These are phyloP conservation scores for Penicillium glabrum DNA, from an alignment of 2,329 filamentous ascomycete genomes.

Conservation along the genomic window DNA sequence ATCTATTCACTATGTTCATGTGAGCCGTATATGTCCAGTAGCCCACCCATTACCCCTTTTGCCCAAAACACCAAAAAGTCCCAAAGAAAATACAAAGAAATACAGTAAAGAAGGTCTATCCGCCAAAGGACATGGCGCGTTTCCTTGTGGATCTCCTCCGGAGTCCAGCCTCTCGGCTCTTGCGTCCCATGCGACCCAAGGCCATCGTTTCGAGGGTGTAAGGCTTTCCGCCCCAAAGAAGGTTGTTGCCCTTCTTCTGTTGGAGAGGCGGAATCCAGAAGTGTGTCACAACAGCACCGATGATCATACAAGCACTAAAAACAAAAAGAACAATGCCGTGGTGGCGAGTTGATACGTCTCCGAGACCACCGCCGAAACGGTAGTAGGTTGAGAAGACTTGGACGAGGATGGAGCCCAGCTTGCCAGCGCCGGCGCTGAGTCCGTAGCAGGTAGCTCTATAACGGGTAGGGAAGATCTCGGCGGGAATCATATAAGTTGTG, in stretches of 20 bases:
- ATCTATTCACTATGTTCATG: slow-evolving; percentile 6
- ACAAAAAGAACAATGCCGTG: slow-evolving; percentile 43
- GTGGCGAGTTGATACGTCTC: slow-evolving; percentile 32
- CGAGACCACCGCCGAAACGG: slow-evolving; percentile 36
- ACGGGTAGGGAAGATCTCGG: slow-evolving; percentile 57
- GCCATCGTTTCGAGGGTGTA: slow-evolving; percentile 42
- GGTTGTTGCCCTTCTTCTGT: slow-evolving; percentile 23
- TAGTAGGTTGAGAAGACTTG: slow-evolving; percentile 43
- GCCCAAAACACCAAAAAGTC: neutral
- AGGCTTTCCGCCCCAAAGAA: slow-evolving; percentile 36
- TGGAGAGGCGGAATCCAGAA: slow-evolving; percentile 43
- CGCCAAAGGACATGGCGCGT: slow-evolving; percentile 20
- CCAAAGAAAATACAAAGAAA: neutral
- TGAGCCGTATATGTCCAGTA: neutral
- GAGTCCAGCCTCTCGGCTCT: slow-evolving; percentile 34
- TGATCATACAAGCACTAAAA: slow-evolving; percentile 43
- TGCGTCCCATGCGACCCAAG: slow-evolving; percentile 36
- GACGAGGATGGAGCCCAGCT: slow-evolving; percentile 51
- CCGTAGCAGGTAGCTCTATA: slow-evolving; percentile 57
- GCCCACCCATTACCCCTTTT: neutral
- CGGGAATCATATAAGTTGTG: slow-evolving; percentile 52
- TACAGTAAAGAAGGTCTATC: slow-evolving; percentile 3
- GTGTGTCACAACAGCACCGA: slow-evolving; percentile 42
- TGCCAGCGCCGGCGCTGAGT: slow-evolving; percentile 54
- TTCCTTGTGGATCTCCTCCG: slow-evolving; percentile 18